Conservation (phyloP, 805 yeast species). For the Yarrowia sp. region DNA sequence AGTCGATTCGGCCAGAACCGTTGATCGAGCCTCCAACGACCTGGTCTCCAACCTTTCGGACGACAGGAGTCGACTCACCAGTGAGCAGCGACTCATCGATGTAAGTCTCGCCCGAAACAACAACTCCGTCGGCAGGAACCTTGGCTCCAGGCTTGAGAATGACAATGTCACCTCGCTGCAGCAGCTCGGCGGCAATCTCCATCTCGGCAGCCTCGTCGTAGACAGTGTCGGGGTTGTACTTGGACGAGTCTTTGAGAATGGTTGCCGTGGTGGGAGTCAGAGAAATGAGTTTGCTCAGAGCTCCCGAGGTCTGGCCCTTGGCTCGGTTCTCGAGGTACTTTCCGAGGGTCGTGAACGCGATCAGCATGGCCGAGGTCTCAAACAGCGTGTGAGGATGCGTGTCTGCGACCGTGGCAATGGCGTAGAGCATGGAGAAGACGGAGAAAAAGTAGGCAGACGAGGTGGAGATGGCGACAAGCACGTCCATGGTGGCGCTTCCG, state of each 20-base stretch:
- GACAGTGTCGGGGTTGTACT: conserved; percentile 26
- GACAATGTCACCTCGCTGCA: conserved; percentile 75
- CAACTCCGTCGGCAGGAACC: conserved; percentile 87
- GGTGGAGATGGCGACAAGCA: conserved; percentile 80
- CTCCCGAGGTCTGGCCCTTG: conserved; percentile 88
- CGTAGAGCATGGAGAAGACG: conserved; percentile 53
- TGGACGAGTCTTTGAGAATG: conserved; percentile 41
- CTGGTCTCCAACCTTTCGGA: conserved; percentile 55
- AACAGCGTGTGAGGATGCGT: conserved; percentile 65
- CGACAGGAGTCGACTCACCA: conserved; percentile 82
- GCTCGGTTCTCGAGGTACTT: conserved; percentile 90
- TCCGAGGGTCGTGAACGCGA: conserved; percentile 81
- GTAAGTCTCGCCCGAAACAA: conserved; percentile 75
- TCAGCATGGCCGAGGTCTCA: conserved; percentile 83
- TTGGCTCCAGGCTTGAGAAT: conserved; percentile 81
- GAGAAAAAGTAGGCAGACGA: conserved; percentile 76
- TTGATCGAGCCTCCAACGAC: conserved; percentile 92
- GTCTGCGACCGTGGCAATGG: conserved; percentile 32
- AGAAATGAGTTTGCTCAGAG: conserved; percentile 75
- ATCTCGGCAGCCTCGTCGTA: conserved; percentile 11
- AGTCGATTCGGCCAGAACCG: conserved; percentile 67
- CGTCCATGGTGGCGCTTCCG: conserved; percentile 86
- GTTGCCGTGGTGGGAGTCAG: conserved; percentile 76
- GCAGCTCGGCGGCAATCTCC: conserved; percentile 64
- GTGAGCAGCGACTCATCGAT: conserved; percentile 87